Percentiles rank a stretch among this genome's conserved stretches.
phyloP scores from a whole-genome alignment of 75 land plant species.

The Sequoia sempervirens region DNA sequence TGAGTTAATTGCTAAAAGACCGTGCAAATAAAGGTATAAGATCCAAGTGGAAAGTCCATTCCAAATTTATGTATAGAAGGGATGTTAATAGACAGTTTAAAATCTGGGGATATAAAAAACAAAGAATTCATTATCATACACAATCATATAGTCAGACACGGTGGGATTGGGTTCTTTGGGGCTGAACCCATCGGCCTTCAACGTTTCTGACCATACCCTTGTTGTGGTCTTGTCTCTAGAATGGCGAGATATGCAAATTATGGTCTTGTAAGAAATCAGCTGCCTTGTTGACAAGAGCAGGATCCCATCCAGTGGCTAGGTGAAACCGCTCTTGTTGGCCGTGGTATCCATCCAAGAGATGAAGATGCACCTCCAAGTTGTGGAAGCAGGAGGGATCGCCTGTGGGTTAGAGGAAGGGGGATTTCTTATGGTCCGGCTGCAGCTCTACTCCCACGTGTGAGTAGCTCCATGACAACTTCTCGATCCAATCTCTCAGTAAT shows the following conservation, averaged over 20 bases:
- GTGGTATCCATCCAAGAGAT: slow-evolving; percentile 31
- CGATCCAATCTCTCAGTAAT: slow-evolving; percentile 10
- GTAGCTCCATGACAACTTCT: slow-evolving; percentile 56
- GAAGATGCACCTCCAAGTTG: not conserved
- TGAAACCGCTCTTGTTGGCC: not conserved
- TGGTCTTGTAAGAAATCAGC: slow-evolving; percentile 27
- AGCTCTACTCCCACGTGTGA: slow-evolving; percentile 8
- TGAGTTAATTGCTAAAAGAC: too few species aligned
- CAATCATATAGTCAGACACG: too few species aligned
- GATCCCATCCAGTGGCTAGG: slow-evolving; percentile 10
- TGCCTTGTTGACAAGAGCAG: slow-evolving; percentile 13
- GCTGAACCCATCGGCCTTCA: slow-evolving; percentile 49
- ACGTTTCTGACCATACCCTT: slow-evolving; percentile 42
- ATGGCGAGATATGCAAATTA: slow-evolving; percentile 40
- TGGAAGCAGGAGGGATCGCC: slow-evolving; percentile 16
- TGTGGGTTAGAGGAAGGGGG: slow-evolving; percentile 47
- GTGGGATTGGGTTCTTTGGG: not conserved
- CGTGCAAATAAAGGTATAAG: too few species aligned
- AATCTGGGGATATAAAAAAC: too few species aligned
- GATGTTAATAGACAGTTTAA: too few species aligned
- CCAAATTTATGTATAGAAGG: too few species aligned
- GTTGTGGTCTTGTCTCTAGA: slow-evolving; percentile 61
- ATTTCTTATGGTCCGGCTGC: slow-evolving; percentile 40
- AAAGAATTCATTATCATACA: too few species aligned
- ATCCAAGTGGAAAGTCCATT: too few species aligned